Evolutionary conservation across 305 asterid species (phyloP), one percentile per base, ranked within the genome.

Genomic region (Rubia tinctorum): DNA sequence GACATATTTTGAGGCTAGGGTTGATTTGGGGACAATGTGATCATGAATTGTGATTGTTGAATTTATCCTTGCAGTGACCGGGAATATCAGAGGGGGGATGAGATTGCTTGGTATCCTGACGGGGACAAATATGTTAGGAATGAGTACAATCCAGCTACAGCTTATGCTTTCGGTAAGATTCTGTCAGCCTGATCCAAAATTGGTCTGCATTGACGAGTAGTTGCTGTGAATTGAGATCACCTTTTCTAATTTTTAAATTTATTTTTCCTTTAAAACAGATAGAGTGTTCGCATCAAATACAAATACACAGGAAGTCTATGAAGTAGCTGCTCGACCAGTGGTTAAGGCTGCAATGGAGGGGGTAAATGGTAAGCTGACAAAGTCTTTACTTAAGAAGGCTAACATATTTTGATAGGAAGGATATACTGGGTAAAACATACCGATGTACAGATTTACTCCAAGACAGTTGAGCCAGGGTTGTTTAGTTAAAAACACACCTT

Each of bases 271-370:
- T 47, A 69, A 73, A 78, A 58, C 91, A 95, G 99, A 95, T 82
- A 95, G 88, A 82, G 98, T 95, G 47, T 95, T 95, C 84, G 96
- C 96, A 72, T 90, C 90, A 73, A 76, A 86, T 81, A 88, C 97
- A 66, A 69, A 37, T 76, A 95, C 98, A 34, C 92, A 84, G 81
- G 99, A 95, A 23, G 98, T 95, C 66, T 95, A 95, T 78, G 97
- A 91, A 79, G 96, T 95, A 71, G 99, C 98, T 77, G 98, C 95
- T 74, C 88, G 93, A 72, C 98, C 98, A 23, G 98, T 95, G 22
- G 91, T 95, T 72, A 92, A 87, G 88, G 86, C 97, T 80, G 97
- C 99, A 49, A 95, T 92, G 99, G 99, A 95, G 65, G 99, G 99
- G 71, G 78, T 95, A 59, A 95, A 95, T 76, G 98, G 99, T 95